These are phyloP conservation scores for Zygosaccharomyces bisporus DNA, from an alignment of 805 yeast genomes.

Conservation along the genomic window DNA sequence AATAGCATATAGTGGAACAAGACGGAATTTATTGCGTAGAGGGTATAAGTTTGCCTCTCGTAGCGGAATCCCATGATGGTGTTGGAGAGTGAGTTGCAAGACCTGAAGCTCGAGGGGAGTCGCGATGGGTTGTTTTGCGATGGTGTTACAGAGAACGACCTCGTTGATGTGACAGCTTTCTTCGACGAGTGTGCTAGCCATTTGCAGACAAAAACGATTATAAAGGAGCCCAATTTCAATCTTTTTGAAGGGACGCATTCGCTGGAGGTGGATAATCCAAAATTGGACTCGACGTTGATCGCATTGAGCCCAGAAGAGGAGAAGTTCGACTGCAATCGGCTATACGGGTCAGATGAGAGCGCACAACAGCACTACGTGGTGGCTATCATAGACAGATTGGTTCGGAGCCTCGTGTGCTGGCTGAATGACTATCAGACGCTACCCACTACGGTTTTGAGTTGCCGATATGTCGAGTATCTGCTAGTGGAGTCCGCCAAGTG, in stretches of 20 bases:
- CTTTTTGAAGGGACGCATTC: conserved; percentile 86
- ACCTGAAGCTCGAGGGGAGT: conserved; percentile 9
- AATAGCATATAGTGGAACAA: background rate
- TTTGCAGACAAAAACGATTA: conserved; percentile 52
- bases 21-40: background rate
- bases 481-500: conserved; percentile 40
- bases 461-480: conserved; percentile 65
- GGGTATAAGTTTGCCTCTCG: background rate
- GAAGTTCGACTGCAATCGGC: conserved; percentile 41
- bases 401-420: conserved; percentile 66
- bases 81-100: conserved; percentile 6
- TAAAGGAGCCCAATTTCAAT: conserved; percentile 56
- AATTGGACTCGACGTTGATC: conserved; percentile 76
- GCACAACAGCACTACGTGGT: conserved; percentile 42
- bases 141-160: conserved; percentile 14
- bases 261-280: conserved; percentile 65
- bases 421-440: conserved; percentile 61
- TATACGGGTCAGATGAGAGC: conserved; percentile 24
- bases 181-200: conserved; percentile 41
- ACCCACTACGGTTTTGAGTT: conserved; percentile 73
- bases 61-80: conserved; percentile 1
- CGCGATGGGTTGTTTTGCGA: conserved; percentile 11
- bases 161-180: conserved; percentile 54
- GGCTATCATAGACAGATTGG: conserved; percentile 51
- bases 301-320: conserved; percentile 43